Percentiles rank a stretch among this genome's conserved stretches.
These are phyloP conservation scores for Colletotrichum sp. DNA, from an alignment of 2,329 filamentous ascomycete species.

Conservation along the genomic window DNA sequence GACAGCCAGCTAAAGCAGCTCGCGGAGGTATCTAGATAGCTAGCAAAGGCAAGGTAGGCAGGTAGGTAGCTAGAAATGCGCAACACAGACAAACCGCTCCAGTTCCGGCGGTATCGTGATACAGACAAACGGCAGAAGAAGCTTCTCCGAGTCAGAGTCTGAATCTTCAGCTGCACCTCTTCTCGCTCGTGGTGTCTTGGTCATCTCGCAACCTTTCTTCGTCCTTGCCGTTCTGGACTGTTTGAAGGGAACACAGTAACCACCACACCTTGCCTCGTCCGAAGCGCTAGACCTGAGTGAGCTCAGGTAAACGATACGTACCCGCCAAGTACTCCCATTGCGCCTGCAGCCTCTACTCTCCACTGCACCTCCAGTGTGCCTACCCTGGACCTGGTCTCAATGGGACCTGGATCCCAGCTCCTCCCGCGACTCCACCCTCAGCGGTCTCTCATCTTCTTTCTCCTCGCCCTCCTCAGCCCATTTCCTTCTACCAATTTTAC, in stretches of 20 bases:
- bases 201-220: conserved; percentile 9
- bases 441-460: conserved; percentile 15
- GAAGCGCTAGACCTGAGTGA: neutral
- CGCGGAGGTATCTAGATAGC: neutral
- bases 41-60: neutral
- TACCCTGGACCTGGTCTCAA: conserved; percentile 7
- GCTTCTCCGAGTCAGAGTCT: neutral
- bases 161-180: neutral
- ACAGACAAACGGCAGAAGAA: neutral
- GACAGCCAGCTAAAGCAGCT: neutral
- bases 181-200: conserved; percentile 1
- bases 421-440: conserved; percentile 16
- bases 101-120: neutral
- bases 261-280: neutral
- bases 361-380: conserved; percentile 4
- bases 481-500: conserved; percentile 1
- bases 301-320: neutral
- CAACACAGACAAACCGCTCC: neutral
- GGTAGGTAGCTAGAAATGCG: neutral
- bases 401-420: conserved; percentile 18
- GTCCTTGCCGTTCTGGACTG: neutral
- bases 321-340: neutral
- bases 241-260: neutral
- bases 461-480: conserved; percentile 20
- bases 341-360: neutral